phyloP scores from a whole-genome alignment of 805 yeast genomes.

The Ogataea ganodermae region DNA sequence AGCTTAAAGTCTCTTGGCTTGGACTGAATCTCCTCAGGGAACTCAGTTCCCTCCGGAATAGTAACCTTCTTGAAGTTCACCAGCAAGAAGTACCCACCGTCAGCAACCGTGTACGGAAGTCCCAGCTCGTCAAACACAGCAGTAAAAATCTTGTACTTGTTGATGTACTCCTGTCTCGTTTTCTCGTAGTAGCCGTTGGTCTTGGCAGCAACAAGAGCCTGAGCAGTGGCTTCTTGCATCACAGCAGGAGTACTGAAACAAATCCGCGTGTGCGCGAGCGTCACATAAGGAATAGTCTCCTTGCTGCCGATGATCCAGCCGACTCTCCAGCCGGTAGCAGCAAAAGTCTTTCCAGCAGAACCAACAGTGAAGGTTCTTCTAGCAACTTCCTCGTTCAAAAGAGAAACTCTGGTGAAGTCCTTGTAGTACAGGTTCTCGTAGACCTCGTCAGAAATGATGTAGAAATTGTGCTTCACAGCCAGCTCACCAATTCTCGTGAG shows the following conservation, averaged over 20 bases:
- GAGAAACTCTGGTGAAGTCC: constrained; percentile 79
- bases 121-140: constrained; percentile 82
- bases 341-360: constrained; percentile 96
- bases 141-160: constrained; percentile 74
- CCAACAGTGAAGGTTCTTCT: constrained; percentile 87
- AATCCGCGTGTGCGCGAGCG: constrained; percentile 91
- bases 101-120: constrained; percentile 86
- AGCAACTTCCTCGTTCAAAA: constrained; percentile 75
- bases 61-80: constrained; percentile 84
- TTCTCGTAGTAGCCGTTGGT: constrained; percentile 64
- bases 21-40: constrained; percentile 65
- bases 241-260: constrained; percentile 92
- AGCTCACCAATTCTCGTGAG: constrained; percentile 72
- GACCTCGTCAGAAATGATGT: constrained; percentile 90
- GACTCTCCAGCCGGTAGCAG: constrained; percentile 99
- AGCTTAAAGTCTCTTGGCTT: constrained; percentile 84
- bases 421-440: constrained; percentile 86
- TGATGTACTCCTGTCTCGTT: constrained; percentile 66
- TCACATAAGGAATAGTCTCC: constrained; percentile 76
- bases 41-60: constrained; percentile 63
- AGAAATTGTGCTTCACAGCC: constrained; percentile 81
- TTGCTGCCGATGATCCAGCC: constrained; percentile 93
- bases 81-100: constrained; percentile 90
- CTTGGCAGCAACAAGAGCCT: constrained; percentile 66
- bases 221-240: constrained; percentile 87